Conservation (phyloP, 2,329 filamentous ascomycete genomes). For the Fusarium zealandicum region DNA sequence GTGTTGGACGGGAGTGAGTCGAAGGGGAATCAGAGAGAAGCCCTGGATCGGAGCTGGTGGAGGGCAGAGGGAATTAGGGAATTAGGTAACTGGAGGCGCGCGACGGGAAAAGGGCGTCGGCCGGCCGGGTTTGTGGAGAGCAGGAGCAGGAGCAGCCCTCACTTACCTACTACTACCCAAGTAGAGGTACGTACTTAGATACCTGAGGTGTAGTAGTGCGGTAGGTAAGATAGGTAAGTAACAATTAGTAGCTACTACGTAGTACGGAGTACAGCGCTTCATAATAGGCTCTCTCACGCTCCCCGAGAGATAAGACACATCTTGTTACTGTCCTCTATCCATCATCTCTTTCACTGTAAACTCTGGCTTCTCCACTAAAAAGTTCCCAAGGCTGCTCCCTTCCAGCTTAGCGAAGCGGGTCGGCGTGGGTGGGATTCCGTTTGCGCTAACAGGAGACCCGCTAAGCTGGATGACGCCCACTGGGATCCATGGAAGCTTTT, state of each 20-base stretch:
- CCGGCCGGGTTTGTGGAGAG: slow-evolving; percentile 21
- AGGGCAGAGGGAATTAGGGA: slow-evolving; percentile 32
- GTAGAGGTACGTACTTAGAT: no score
- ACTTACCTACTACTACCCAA: no score
- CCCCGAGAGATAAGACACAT: no score
- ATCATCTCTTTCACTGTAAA: no score
- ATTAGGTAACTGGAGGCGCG: slow-evolving; percentile 36
- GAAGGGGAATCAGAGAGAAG: slow-evolving; percentile 34
- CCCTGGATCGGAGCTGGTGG: slow-evolving; percentile 23
- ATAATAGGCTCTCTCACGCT: no score
- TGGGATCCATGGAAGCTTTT: slow-evolving; percentile 13
- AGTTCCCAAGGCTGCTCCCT: slow-evolving; percentile 30
- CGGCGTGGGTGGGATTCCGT: slow-evolving; percentile 31
- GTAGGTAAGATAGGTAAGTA: no score
- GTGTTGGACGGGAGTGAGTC: slow-evolving; percentile 35
- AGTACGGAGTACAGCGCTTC: no score
- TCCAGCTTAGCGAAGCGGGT: slow-evolving; percentile 31
- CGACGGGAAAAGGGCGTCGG: slow-evolving; percentile 21
- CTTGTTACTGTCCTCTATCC: no score
- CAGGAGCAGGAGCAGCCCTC: no score
- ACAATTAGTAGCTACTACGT: no score
- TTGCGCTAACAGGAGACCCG: slow-evolving; percentile 19
- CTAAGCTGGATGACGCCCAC: slow-evolving; percentile 36
- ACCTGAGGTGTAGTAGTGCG: no score
- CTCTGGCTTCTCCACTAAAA: slow-evolving; percentile 29